phyloP scores from a whole-genome alignment of 805 yeast genomes.

The Cyberlindnera suaveolens region DNA sequence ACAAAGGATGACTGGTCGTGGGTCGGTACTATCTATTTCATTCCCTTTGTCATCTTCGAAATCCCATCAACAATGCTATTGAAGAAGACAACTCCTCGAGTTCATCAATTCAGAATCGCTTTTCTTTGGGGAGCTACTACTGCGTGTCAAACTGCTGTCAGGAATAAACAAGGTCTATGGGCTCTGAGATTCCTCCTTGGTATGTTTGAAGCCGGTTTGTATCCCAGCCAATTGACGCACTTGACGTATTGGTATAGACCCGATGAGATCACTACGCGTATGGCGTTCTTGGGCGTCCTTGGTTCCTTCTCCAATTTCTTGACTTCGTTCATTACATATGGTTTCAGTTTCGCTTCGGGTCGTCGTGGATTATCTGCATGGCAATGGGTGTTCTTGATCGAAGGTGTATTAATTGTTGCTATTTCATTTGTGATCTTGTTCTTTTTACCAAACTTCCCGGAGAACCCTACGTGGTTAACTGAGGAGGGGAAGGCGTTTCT shows the following conservation, averaged over 20 bases:
- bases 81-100: conserved; percentile 12
- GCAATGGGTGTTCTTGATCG: conserved; percentile 17
- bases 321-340: conserved; percentile 22
- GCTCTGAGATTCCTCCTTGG: conserved; percentile 14
- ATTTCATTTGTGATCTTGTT: conserved; percentile 3
- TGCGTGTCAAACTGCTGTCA: conserved; percentile 15
- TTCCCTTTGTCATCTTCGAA: conserved; percentile 16
- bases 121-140: conserved; percentile 14
- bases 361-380: conserved; percentile 11
- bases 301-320: conserved; percentile 22
- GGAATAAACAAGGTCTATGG: conserved; percentile 9
- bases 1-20: conserved; percentile 11
- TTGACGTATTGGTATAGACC: conserved; percentile 22
- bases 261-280: conserved; percentile 20
- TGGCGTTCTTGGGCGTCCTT: conserved; percentile 19
- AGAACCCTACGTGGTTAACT: conserved; percentile 11
- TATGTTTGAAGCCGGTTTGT: conserved; percentile 17
- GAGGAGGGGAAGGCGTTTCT: conserved; percentile 4
- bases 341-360: conserved; percentile 10
- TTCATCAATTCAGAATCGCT: conserved; percentile 10
- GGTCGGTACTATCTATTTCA: conserved; percentile 12
- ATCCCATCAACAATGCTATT: conserved; percentile 15
- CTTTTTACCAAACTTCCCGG: conserved; percentile 16
- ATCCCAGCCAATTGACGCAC: conserved; percentile 16
- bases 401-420: conserved; percentile 12